Evolutionary conservation across 129 eudicot genomes (phyloP).

Genomic region (Lactuca saligna): DNA sequence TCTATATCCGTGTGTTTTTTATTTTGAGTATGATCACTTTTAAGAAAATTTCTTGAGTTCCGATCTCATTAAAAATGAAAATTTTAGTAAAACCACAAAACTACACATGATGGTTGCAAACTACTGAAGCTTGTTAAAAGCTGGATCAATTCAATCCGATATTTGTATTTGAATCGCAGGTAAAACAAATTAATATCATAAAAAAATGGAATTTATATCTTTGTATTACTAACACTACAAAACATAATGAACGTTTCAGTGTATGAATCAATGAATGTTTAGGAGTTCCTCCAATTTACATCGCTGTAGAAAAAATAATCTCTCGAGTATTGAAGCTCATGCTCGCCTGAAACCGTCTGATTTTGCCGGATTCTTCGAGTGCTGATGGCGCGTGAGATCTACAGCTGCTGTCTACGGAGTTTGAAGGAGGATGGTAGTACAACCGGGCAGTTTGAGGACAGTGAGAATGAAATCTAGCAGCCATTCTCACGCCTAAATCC

Average conservation of each 20-base stretch:
- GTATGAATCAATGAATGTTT: background rate
- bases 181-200: background rate
- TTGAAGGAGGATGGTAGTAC: constrained; percentile 15
- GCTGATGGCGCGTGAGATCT: constrained; percentile 15
- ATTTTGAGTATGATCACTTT: background rate
- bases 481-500: constrained; percentile 35
- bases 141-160: background rate
- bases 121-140: no score
- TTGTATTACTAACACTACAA: constrained; percentile 2
- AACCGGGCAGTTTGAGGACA: constrained; percentile 19
- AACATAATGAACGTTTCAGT: background rate
- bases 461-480: constrained; percentile 33
- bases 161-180: background rate
- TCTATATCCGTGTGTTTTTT: background rate
- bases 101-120: no score
- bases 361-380: constrained; percentile 1
- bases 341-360: constrained; percentile 18
- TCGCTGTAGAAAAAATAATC: constrained; percentile 17
- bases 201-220: no score
- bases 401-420: background rate
- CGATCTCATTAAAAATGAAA: no score
- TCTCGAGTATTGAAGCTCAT: constrained; percentile 26
- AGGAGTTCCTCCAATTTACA: background rate
- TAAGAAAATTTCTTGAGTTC: no score
- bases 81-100: no score